Evolutionary conservation across 1,139 yeast species (phyloP).

Genomic region (Zygosaccharomyces sapae): DNA sequence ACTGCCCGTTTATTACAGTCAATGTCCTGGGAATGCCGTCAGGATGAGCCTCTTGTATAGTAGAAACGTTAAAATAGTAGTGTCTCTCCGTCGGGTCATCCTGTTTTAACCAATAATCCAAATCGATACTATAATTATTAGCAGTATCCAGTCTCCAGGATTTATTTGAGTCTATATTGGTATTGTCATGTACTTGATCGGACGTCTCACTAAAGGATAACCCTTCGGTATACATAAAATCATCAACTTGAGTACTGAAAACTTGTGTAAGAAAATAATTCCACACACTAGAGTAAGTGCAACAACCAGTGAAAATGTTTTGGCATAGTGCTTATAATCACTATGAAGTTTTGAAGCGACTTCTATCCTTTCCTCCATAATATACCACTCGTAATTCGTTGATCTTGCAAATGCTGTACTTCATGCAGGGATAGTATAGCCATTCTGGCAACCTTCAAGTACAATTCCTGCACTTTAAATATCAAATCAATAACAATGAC

Average conservation of each 20-base stretch:
- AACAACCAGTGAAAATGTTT: neutral
- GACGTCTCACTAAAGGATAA: neutral
- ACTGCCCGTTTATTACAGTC: conserved; percentile 49
- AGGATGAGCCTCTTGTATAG: conserved; percentile 22
- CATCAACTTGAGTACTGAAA: neutral
- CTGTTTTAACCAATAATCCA: conserved; percentile 17
- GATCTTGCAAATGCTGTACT: no score
- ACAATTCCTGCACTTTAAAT: no score
- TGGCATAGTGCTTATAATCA: neutral
- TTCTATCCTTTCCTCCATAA: conserved; percentile 1
- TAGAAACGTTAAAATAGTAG: conserved; percentile 20
- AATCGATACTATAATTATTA: conserved; percentile 19
- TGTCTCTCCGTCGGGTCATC: conserved; percentile 17
- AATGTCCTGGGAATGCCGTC: conserved; percentile 36
- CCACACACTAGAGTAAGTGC: neutral
- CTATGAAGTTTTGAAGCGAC: neutral
- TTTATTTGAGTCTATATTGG: no score
- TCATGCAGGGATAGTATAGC: no score
- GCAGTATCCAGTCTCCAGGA: conserved; percentile 22
- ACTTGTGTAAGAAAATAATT: neutral
- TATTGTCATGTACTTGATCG: neutral
- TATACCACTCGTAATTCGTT: no score
- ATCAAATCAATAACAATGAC: no score
- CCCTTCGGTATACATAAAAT: neutral
- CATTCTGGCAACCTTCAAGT: no score